A percentile compares a stretch with the other conserved stretches of the same genome.
These are phyloP conservation scores for Chaetomium strumarium DNA, from an alignment of 2,329 filamentous ascomycete genomes.

Conservation along the genomic window DNA sequence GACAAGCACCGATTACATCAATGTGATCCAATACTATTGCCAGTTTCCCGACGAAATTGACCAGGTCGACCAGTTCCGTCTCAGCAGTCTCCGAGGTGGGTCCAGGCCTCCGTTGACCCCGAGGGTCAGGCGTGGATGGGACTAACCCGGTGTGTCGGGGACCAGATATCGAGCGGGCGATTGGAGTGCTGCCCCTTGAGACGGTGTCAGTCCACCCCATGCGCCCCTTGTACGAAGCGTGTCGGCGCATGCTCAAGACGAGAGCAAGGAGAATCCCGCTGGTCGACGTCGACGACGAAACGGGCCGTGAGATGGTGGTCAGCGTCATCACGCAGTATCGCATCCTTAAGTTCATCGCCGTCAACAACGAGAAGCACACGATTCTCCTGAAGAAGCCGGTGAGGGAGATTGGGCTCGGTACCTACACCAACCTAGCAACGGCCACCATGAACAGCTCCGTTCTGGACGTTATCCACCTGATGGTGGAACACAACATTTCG, in stretches of 20 bases:
- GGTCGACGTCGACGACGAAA: constrained; percentile 91
- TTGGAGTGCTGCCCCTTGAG: constrained; percentile 85
- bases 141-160: constrained; percentile 6
- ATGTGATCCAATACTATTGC: constrained; percentile 98
- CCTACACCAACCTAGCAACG: constrained; percentile 73
- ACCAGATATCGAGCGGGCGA: constrained; percentile 93
- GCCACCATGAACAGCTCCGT: constrained; percentile 86
- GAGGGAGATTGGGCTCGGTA: constrained; percentile 76
- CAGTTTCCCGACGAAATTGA: constrained; percentile 87
- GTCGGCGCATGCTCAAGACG: constrained; percentile 87
- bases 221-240: constrained; percentile 88
- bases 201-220: constrained; percentile 94
- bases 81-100: constrained; percentile 85
- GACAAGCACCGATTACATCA: constrained; percentile 96
- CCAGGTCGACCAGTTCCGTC: constrained; percentile 86
- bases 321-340: constrained; percentile 98
- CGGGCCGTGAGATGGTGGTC: constrained; percentile 83
- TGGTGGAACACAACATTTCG: constrained; percentile 90
- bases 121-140: neutral
- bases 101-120: neutral
- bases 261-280: constrained; percentile 89
- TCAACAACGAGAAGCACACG: constrained; percentile 82
- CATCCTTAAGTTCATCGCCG: constrained; percentile 96
- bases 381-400: constrained; percentile 83
- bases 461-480: constrained; percentile 86